These are phyloP conservation scores for Podosphaera leucotricha DNA, from an alignment of 2,329 filamentous ascomycete species.

Conservation along the genomic window DNA sequence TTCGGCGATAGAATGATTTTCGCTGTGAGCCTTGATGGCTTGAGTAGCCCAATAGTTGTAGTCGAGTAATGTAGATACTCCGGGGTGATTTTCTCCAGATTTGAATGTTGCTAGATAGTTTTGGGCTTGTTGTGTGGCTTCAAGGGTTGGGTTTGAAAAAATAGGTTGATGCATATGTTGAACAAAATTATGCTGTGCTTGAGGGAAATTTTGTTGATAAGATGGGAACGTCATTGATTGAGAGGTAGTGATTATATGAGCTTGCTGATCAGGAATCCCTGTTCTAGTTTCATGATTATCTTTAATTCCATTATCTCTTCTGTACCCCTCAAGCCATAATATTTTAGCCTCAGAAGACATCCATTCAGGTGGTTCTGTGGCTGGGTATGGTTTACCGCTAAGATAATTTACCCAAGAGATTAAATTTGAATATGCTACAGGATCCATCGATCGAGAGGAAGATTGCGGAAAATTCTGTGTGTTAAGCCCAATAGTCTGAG, in stretches of 20 bases:
- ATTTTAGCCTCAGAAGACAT: conserved; percentile 23
- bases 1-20: conserved; percentile 4
- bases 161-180: conserved; percentile 2
- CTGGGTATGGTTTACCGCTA: conserved; percentile 24
- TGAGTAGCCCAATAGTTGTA: conserved; percentile 7
- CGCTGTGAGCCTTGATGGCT: conserved; percentile 2
- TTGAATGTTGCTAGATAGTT: conserved; percentile 8
- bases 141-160: conserved; percentile 3
- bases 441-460: conserved; percentile 5
- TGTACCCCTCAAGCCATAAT: conserved; percentile 29
- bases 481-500: conserved; percentile 5
- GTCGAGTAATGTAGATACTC: conserved; percentile 5
- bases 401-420: conserved; percentile 16
- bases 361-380: conserved; percentile 28
- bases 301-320: conserved; percentile 18
- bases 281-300: conserved; percentile 4
- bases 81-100: conserved; percentile 2
- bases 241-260: conserved; percentile 8
- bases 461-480: background rate
- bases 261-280: background rate
- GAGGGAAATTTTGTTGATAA: conserved; percentile 1
- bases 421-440: conserved; percentile 8
- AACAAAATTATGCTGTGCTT: background rate
- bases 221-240: conserved; percentile 6
- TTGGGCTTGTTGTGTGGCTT: conserved; percentile 11